Evolutionary conservation across 768 basidiomycete species (phyloP).

Genomic region (Trametes meyenii): DNA sequence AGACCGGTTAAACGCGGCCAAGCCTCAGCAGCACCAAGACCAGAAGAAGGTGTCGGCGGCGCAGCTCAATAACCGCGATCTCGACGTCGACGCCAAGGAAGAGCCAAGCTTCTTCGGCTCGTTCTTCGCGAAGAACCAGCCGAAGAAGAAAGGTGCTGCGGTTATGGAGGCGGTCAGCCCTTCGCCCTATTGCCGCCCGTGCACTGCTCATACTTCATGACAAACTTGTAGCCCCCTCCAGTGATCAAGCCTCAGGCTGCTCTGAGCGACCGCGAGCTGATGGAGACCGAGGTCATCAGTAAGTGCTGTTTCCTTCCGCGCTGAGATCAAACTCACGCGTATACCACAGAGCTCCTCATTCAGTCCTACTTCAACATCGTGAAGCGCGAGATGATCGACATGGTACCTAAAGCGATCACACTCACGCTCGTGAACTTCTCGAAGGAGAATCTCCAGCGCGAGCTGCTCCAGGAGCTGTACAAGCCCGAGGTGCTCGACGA

Average conservation of each 20-base stretch:
- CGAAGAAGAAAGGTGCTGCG: slow-evolving; percentile 63
- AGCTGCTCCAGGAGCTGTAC: slow-evolving; percentile 94
- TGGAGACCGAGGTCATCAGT: slow-evolving; percentile 99
- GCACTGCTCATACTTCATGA: slow-evolving; percentile 23
- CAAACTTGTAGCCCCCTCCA: slow-evolving; percentile 65
- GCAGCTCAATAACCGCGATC: slow-evolving; percentile 86
- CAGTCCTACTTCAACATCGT: slow-evolving; percentile 98
- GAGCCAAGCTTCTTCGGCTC: slow-evolving; percentile 61
- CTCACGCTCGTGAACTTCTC: slow-evolving; percentile 89
- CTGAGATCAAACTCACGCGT: no score
- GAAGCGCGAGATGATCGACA: slow-evolving; percentile 99
- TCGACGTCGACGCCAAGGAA: slow-evolving; percentile 72
- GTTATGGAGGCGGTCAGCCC: slow-evolving; percentile 35
- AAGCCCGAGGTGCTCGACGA: slow-evolving; percentile 96
- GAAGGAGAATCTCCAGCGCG: slow-evolving; percentile 93
- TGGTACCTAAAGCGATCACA: slow-evolving; percentile 96
- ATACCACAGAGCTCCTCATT: slow-evolving; percentile 83
- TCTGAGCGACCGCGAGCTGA: slow-evolving; percentile 90
- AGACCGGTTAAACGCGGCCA: slow-evolving; percentile 81
- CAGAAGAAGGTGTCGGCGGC: slow-evolving; percentile 70
- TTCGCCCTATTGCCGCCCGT: not conserved
- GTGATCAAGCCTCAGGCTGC: slow-evolving; percentile 90
- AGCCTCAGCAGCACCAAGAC: slow-evolving; percentile 69
- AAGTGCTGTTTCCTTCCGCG: slow-evolving; percentile 37
- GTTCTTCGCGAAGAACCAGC: slow-evolving; percentile 89